These are phyloP conservation scores for Favolaschia claudopus DNA, from an alignment of 768 basidiomycete genomes.

Conservation along the genomic window DNA sequence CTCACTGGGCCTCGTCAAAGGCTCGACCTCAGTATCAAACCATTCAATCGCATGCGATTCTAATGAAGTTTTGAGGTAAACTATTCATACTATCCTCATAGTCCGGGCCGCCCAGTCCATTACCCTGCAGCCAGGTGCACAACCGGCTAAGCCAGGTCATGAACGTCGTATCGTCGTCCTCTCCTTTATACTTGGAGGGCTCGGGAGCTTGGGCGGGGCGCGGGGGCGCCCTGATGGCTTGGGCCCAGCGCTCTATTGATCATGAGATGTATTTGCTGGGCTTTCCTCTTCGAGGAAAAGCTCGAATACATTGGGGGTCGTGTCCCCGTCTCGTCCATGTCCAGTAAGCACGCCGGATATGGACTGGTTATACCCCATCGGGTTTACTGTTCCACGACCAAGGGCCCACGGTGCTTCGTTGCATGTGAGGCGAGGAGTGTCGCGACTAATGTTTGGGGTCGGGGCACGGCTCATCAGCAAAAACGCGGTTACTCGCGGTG, in stretches of 20 bases:
- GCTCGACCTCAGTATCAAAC: not conserved
- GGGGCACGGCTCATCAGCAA: no score
- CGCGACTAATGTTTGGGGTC: no score
- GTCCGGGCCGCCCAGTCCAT: not conserved
- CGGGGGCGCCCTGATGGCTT: not conserved
- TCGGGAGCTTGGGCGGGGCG: not conserved
- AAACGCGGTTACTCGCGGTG: no score
- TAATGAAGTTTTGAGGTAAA: not conserved
- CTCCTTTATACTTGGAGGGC: not conserved
- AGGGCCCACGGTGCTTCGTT: no score
- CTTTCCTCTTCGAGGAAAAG: not conserved
- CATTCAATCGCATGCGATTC: not conserved
- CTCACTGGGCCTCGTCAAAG: not conserved
- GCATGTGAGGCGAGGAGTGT: no score
- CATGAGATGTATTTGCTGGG: not conserved
- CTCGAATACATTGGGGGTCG: not conserved
- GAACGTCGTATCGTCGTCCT: not conserved
- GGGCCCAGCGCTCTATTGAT: not conserved
- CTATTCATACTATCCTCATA: not conserved
- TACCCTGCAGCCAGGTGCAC: not conserved
- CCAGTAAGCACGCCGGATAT: not conserved
- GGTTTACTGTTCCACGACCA: no score
- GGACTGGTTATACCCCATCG: not conserved
- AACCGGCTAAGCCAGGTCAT: not conserved
- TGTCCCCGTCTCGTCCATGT: no score